Evolutionary conservation across 352 stramenopile species (phyloP).

Genomic region (Globisporangium lucens): DNA sequence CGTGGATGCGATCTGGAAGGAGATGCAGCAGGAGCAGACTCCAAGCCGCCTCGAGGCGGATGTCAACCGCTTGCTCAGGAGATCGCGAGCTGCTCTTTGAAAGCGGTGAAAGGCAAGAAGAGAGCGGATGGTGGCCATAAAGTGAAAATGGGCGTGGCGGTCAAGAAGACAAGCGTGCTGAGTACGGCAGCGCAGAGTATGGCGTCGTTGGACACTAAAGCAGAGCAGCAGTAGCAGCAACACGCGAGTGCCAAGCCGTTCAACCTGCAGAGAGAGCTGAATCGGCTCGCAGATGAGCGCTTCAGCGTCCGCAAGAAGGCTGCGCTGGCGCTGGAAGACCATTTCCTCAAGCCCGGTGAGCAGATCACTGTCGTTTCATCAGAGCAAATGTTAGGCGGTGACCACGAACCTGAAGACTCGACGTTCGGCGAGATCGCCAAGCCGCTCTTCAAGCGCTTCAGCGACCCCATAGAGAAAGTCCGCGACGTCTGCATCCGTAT

Average conservation of each 20-base stretch:
- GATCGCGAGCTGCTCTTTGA: conserved; percentile 24
- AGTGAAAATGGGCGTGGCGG: too few relatives aligned
- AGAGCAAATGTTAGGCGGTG: not conserved
- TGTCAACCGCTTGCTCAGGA: conserved; percentile 34
- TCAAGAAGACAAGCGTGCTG: not conserved
- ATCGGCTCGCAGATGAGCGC: conserved; percentile 53
- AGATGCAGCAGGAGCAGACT: conserved; percentile 36
- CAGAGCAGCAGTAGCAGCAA: not conserved
- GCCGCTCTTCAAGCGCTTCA: conserved; percentile 79
- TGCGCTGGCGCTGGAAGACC: conserved; percentile 38
- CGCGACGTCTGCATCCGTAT: conserved; percentile 66
- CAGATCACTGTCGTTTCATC: not conserved
- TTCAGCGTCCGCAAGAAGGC: conserved; percentile 57
- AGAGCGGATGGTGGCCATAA: not conserved
- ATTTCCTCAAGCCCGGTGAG: conserved; percentile 26
- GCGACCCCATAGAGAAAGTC: conserved; percentile 78
- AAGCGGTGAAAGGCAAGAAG: conserved; percentile 7
- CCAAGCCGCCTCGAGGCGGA: conserved; percentile 10
- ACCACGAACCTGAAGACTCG: not conserved
- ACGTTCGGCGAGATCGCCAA: conserved; percentile 59
- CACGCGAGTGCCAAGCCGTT: conserved; percentile 18
- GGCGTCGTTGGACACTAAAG: not conserved
- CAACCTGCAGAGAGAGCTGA: conserved; percentile 50
- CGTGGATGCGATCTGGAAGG: conserved; percentile 46
- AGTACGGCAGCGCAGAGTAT: not conserved